Base-by-base conservation (phyloP, 2,329 filamentous ascomycete species). In the Ciborinia camelliae region DNA sequence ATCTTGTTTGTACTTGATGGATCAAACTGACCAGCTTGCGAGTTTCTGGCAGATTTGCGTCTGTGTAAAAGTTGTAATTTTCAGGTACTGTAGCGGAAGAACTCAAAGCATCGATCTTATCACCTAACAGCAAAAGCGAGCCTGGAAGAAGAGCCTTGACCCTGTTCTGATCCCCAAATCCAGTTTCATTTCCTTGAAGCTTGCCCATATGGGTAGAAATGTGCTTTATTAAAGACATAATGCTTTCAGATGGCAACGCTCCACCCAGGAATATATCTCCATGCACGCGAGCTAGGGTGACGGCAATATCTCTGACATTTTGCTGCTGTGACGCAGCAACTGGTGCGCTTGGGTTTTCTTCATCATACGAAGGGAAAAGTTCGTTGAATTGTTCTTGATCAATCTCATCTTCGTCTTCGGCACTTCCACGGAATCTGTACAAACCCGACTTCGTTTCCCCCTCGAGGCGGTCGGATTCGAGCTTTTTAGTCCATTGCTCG, bases 51-150 rank as follows among this genome's bases (percentile, higher is more conserved):
- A 94, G 79, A 71, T 98, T 96, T 3, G 88, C 76, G 72, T 96
- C 89, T 0, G 85, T 88, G 76, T 99, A 99, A 76, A 99, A 97
- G 77, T 97, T 97, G 79, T 94, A 96, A 30, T 79, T 76, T 39
- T 76, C 77, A 0, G 77, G 70, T 3, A 79, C 72, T 5, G 78
- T 77, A 7, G 76, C 70, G 1, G 68, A 70, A 3, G 74, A 73
- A 28, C 74, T 75, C 59, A 83, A 82, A 45, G 79, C 78, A 45
- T 81, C 75, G 37, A 86, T 76, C 70, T 86, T 84, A 67, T 89
- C 84, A 65, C 88, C 81, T 0, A 96, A 76, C 0, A 85, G 78
- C 23, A 94, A 77, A 30, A 93, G 77, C 0, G 89, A 81, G 3
- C 85, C 84, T 2, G 91, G 83, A 32, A 96, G 79, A 55, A 92